Conservation (phyloP, 495 filamentous ascomycete genomes). For the Neurospora sp. region DNA sequence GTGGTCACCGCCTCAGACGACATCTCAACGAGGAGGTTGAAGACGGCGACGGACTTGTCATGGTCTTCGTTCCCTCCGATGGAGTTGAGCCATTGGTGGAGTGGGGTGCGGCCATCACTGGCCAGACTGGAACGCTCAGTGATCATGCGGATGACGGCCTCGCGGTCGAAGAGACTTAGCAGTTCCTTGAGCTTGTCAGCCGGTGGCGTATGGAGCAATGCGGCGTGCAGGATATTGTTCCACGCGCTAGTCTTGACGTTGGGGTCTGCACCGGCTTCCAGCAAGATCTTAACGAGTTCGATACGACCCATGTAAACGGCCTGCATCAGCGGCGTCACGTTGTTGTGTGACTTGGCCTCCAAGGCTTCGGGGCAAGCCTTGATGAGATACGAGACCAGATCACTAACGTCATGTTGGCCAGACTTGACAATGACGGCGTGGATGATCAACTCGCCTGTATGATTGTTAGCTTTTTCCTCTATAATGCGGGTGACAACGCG, state of each 20-base stretch:
- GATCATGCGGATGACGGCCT: conserved; percentile 29
- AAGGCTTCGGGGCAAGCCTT: conserved; percentile 46
- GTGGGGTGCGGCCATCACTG: conserved; percentile 25
- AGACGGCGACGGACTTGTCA: conserved; percentile 14
- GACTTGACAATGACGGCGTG: conserved; percentile 52
- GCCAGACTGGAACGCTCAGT: conserved; percentile 27
- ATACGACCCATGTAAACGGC: conserved; percentile 43
- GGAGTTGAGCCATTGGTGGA: conserved; percentile 26
- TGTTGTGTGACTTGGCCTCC: conserved; percentile 42
- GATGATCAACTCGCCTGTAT: conserved; percentile 48
- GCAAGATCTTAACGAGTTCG: conserved; percentile 46
- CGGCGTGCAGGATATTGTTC: conserved; percentile 51
- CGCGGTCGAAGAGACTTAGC: conserved; percentile 43
- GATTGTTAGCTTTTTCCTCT: conserved; percentile 13
- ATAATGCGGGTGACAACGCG: background rate
- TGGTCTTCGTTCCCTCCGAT: background rate
- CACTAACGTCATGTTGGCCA: conserved; percentile 25
- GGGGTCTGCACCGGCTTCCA: conserved; percentile 57
- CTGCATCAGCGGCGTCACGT: conserved; percentile 51
- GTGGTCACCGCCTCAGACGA: conserved; percentile 27
- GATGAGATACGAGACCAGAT: conserved; percentile 53
- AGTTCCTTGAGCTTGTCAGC: conserved; percentile 29
- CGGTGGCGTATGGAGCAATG: conserved; percentile 26
- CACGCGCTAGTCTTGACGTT: conserved; percentile 38
- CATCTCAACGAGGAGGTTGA: conserved; percentile 39